Conservation (phyloP, 768 basidiomycete species). For the Leccinum subgranulosum region DNA sequence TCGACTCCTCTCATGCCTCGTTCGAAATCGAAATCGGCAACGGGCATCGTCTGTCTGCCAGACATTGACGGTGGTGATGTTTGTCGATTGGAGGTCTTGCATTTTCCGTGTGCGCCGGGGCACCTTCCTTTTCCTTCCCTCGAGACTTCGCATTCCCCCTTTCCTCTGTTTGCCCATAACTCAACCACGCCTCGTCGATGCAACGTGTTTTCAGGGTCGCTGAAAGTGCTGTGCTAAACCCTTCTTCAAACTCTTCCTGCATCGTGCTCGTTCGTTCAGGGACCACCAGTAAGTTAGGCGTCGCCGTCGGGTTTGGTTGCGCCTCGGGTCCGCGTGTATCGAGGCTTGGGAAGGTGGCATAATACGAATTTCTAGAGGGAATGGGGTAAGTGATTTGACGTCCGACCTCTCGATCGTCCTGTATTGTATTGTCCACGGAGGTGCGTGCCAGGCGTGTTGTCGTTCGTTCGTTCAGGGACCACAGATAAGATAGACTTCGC, state of each 20-base stretch:
- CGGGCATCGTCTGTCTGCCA: neutral
- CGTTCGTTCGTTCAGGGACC: neutral
- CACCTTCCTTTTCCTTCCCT: neutral
- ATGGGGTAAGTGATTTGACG: neutral
- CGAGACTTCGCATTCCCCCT: neutral
- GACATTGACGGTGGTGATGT: neutral
- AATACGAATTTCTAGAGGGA: neutral
- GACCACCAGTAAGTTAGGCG: neutral
- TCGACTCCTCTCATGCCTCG: neutral
- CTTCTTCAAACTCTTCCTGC: neutral
- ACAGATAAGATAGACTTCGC: neutral
- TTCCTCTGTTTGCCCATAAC: neutral
- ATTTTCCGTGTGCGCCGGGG: neutral
- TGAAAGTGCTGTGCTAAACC: neutral
- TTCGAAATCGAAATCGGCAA: neutral
- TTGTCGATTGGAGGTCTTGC: neutral
- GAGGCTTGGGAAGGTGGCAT: neutral
- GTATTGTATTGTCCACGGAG: neutral
- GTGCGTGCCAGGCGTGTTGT: neutral
- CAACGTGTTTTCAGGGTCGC: constrained; percentile 23
- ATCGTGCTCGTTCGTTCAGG: neutral
- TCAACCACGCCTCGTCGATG: constrained; percentile 22
- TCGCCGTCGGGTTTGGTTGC: neutral
- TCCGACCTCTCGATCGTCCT: neutral
- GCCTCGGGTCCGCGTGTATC: neutral